Base-by-base conservation (phyloP, 495 filamentous ascomycete genomes). In the Neurospora sp. region DNA sequence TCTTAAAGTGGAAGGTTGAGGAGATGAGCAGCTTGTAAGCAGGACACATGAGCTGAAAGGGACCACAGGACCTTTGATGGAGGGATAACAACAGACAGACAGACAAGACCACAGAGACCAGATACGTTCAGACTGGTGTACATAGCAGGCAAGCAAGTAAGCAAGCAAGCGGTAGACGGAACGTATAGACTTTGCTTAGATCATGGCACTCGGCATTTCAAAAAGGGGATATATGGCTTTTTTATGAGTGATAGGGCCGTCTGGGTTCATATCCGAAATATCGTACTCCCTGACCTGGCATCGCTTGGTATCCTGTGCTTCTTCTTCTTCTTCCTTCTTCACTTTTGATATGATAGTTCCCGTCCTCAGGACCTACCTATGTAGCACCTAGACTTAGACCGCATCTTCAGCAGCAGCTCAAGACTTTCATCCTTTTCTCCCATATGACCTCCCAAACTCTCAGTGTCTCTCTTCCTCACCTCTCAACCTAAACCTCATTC, bases 1-100 rank as follows among this genome's bases (percentile, higher is more conserved):
- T 71, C 68, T 70, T 82, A 53, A 44, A 76, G 69, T 16, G 69
- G 20, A 70, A 35, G 20, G 38, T 10, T 9, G 59, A 35, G 35
- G 20, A 44, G 41, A 39, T 35, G 53, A 61, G 6, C 0, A 37
- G 53, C 27, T 31, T 61, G 14, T 35, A 12, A 59, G 47, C 47
- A 59, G 47, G 47, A 59, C 22, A 59, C 47, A 14, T 14, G 47
- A 35, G 53, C 22, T 61, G 22, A 61, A 61, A 35, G 53, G 53
- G 27, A 61, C 12, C 53, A 61, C 53, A 61, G 53, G 1, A 61
- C 53, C 53, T 61, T 61, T 61, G 53, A 16, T 6, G 9, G 20
- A 16, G 47, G 5, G 22, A 59, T 61, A 35, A 31, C 53, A 35
- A 61, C 53, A 61, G 53, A 59, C 47, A 42, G 40, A 16, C 40